Evolutionary conservation across 805 yeast genomes (phyloP).

Genomic region (Ogataea angusta): DNA sequence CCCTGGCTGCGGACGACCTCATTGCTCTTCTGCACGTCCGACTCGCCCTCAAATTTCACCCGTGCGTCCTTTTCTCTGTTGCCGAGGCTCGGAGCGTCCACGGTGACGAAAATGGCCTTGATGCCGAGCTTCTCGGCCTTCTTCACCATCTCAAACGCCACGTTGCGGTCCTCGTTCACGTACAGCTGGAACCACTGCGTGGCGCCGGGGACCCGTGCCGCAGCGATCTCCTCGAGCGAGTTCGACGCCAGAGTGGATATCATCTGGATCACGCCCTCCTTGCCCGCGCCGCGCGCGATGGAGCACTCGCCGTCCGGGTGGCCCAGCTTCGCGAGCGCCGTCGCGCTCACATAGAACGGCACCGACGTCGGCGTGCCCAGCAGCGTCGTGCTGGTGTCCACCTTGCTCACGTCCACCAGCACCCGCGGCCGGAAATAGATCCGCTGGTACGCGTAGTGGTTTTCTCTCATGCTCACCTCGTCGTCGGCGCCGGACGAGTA

Average conservation of each 20-base stretch:
- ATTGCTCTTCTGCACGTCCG: constrained; percentile 42
- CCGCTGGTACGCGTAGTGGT: constrained; percentile 85
- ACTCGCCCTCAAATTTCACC: constrained; percentile 36
- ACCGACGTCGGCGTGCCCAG: constrained; percentile 66
- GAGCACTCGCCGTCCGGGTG: constrained; percentile 91
- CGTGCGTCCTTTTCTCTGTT: constrained; percentile 68
- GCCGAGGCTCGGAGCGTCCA: constrained; percentile 90
- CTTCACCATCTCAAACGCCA: constrained; percentile 57
- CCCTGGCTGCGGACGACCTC: constrained; percentile 70
- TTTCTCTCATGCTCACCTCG: constrained; percentile 85
- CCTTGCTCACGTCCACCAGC: constrained; percentile 72
- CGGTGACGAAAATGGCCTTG: constrained; percentile 83
- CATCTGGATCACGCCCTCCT: constrained; percentile 78
- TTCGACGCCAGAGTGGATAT: constrained; percentile 89
- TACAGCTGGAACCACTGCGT: constrained; percentile 88
- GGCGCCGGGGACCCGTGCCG: constrained; percentile 62
- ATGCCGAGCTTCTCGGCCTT: constrained; percentile 73
- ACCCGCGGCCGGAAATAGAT: constrained; percentile 84
- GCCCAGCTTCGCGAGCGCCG: constrained; percentile 89
- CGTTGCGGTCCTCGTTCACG: constrained; percentile 72
- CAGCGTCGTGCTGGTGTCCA: constrained; percentile 70
- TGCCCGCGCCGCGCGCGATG: constrained; percentile 77
- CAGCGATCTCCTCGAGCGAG: constrained; percentile 80
- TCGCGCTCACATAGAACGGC: constrained; percentile 89
- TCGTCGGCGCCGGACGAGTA: constrained; percentile 92